These are phyloP conservation scores for Paramecium bursaria DNA, from an alignment of 73 alveolate species.

Conservation along the genomic window DNA sequence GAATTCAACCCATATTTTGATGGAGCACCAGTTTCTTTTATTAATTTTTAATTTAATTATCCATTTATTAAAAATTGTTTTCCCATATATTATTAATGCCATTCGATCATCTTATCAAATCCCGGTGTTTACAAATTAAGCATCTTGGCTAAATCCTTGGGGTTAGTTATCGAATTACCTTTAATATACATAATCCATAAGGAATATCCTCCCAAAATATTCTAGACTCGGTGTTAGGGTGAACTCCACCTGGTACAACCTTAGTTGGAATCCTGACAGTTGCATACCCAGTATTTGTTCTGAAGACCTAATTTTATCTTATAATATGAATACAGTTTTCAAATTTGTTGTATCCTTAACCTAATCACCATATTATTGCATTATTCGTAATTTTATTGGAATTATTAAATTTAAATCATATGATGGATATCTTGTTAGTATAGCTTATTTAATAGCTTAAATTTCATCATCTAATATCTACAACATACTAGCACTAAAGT, in stretches of 20 bases:
- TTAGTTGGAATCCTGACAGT: conserved; percentile 77
- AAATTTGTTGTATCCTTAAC: conserved; percentile 71
- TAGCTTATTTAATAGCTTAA: conserved; percentile 73
- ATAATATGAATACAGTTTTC: conserved; percentile 75
- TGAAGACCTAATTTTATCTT: too few relatives aligned
- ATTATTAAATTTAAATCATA: conserved; percentile 71
- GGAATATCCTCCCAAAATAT: conserved; percentile 88
- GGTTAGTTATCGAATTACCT: neutral
- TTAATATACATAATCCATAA: conserved; percentile 78
- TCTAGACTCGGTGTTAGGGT: conserved; percentile 75
- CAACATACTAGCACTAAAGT: conserved; percentile 77
- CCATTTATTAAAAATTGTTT: conserved; percentile 70
- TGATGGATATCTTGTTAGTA: conserved; percentile 73
- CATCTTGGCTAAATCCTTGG: conserved; percentile 73
- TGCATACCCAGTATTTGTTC: conserved; percentile 82
- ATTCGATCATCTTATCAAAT: conserved; percentile 75
- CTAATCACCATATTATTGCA: conserved; percentile 75
- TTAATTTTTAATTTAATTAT: conserved; percentile 48
- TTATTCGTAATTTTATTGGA: conserved; percentile 81
- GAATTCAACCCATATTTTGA: conserved; percentile 76
- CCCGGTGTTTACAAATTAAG: conserved; percentile 74
- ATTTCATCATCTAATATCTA: conserved; percentile 82
- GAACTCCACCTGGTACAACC: conserved; percentile 72
- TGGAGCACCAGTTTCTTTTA: conserved; percentile 82
- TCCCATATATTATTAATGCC: conserved; percentile 82